Evolutionary conservation across 2,329 filamentous ascomycete species (phyloP).

Genomic region (Hypoxylon sp.): DNA sequence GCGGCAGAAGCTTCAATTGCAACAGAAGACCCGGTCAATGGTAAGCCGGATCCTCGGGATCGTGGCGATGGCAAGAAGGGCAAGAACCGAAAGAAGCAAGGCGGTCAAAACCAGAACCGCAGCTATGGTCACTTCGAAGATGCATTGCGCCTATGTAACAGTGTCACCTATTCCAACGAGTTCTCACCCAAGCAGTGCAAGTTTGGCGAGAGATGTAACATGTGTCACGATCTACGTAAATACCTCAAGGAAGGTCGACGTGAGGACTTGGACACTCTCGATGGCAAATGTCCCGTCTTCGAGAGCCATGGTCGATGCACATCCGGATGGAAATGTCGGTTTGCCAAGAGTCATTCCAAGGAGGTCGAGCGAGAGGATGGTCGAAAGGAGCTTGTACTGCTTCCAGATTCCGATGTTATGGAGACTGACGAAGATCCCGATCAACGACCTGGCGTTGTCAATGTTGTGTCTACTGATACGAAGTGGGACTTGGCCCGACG

Average conservation of each 20-base stretch:
- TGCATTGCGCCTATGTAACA: slow-evolving; percentile 78
- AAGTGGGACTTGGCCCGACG: slow-evolving; percentile 81
- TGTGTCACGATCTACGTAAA: slow-evolving; percentile 83
- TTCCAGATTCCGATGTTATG: slow-evolving; percentile 58
- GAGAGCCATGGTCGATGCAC: slow-evolving; percentile 78
- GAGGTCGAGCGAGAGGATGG: slow-evolving; percentile 83
- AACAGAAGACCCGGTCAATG: slow-evolving; percentile 67
- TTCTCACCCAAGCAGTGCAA: slow-evolving; percentile 82
- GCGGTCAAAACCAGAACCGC: slow-evolving; percentile 84
- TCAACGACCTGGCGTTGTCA: slow-evolving; percentile 73
- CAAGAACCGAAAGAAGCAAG: slow-evolving; percentile 63
- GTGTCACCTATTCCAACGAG: slow-evolving; percentile 74
- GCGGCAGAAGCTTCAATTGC: slow-evolving; percentile 65
- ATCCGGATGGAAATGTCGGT: slow-evolving; percentile 93
- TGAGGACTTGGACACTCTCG: slow-evolving; percentile 78
- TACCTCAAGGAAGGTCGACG: slow-evolving; percentile 86
- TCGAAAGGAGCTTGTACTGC: slow-evolving; percentile 79
- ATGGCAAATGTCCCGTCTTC: slow-evolving; percentile 83
- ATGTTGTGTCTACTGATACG: slow-evolving; percentile 72
- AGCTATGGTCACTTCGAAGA: slow-evolving; percentile 84
- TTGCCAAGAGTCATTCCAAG: slow-evolving; percentile 84
- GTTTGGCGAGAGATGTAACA: slow-evolving; percentile 82
- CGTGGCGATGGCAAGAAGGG: slow-evolving; percentile 57
- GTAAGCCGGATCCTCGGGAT: slow-evolving; percentile 48
- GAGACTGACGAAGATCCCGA: slow-evolving; percentile 56